These are phyloP conservation scores for Ceratocystiopsis minuta DNA, from an alignment of 2,329 filamentous ascomycete species.

Conservation along the genomic window DNA sequence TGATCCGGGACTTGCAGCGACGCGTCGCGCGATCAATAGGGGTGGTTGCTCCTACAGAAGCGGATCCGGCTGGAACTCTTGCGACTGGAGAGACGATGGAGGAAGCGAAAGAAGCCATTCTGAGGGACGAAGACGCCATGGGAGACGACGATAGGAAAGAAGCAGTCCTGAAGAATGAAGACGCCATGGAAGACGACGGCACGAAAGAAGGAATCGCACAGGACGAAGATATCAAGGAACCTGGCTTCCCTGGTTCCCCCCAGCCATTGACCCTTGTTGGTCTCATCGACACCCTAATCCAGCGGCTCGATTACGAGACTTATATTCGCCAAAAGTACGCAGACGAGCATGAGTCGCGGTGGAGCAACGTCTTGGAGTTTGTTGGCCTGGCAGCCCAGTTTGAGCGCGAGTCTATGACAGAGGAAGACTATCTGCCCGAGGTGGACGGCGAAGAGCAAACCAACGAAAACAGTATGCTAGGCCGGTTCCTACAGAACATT, in stretches of 20 bases:
- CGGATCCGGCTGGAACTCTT: no score
- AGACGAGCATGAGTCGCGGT: conserved; percentile 60
- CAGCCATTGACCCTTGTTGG: conserved; percentile 20
- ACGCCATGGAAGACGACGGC: conserved; percentile 11
- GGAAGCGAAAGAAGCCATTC: neutral
- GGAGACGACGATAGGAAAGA: neutral
- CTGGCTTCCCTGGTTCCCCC: neutral
- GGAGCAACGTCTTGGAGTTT: conserved; percentile 85
- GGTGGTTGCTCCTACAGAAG: no score
- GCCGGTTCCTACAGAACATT: conserved; percentile 76
- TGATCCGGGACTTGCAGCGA: conserved; percentile 1
- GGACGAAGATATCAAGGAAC: no score
- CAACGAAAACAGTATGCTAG: conserved; percentile 45
- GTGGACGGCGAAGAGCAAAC: conserved; percentile 56
- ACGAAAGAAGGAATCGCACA: no score
- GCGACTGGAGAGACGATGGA: neutral
- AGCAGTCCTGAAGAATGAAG: neutral
- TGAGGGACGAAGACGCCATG: neutral
- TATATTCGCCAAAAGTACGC: conserved; percentile 54
- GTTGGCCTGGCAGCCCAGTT: conserved; percentile 62
- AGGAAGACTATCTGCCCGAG: conserved; percentile 38
- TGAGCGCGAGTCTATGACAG: conserved; percentile 19
- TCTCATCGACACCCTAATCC: conserved; percentile 34
- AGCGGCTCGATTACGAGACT: conserved; percentile 53
- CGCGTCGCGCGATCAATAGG: neutral